These are phyloP conservation scores for Hondaea fermentalgiana DNA, from an alignment of 108 stramenopile genomes.

Conservation along the genomic window DNA sequence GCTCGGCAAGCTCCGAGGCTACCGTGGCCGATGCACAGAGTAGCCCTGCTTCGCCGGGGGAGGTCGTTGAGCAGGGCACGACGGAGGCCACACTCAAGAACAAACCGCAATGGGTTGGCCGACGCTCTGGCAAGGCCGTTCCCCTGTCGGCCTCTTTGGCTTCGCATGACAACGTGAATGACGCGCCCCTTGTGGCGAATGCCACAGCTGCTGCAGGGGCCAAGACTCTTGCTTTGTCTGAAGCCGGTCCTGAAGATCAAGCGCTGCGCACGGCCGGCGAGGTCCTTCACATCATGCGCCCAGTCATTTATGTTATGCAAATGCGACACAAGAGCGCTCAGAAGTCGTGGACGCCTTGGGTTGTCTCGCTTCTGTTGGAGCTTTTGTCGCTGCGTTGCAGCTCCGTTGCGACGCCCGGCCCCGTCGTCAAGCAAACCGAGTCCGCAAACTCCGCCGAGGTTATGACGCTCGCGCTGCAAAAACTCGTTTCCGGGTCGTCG, in stretches of 20 bases:
- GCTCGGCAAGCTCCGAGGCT: neutral
- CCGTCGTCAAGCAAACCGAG: neutral
- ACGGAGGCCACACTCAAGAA: neutral
- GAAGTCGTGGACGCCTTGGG: neutral
- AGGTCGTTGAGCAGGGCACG: too few relatives aligned
- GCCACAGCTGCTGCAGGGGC: neutral
- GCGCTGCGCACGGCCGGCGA: neutral
- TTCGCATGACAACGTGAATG: neutral
- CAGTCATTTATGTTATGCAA: neutral
- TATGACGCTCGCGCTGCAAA: neutral
- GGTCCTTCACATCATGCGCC: neutral
- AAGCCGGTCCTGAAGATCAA: neutral
- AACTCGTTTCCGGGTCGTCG: neutral
- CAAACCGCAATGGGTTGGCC: neutral
- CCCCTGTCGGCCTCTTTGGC: neutral
- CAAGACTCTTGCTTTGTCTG: neutral
- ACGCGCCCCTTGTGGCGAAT: neutral
- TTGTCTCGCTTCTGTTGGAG: neutral
- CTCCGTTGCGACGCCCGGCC: neutral
- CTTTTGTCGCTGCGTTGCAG: neutral
- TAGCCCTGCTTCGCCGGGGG: neutral
- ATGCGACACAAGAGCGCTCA: neutral
- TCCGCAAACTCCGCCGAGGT: neutral
- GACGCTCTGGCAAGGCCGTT: neutral
- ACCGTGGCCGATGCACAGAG: neutral